These are phyloP conservation scores for Botrytis fragariae DNA, from an alignment of 2,329 filamentous ascomycete species.

Conservation along the genomic window DNA sequence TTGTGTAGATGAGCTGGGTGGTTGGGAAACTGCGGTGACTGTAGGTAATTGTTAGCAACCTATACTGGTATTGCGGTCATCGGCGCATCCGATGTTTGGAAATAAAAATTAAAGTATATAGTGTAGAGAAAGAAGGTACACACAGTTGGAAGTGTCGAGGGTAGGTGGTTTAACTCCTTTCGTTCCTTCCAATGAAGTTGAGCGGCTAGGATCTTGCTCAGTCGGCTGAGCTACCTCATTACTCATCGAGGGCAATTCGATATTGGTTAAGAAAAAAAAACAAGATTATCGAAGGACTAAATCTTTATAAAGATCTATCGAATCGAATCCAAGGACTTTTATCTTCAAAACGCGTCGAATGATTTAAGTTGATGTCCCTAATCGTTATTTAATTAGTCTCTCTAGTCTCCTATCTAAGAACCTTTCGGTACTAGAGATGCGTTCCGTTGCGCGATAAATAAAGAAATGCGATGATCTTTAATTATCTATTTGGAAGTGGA, in stretches of 20 bases:
- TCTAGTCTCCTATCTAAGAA: constrained; percentile 18
- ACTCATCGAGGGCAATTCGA: constrained; percentile 40
- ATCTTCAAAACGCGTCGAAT: constrained; percentile 29
- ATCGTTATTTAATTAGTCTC: constrained; percentile 8
- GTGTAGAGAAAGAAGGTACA: constrained; percentile 22
- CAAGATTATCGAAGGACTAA: constrained; percentile 19
- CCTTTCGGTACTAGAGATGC: not conserved
- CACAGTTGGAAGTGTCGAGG: constrained; percentile 37
- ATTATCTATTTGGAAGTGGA: not conserved
- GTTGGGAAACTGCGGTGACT: constrained; percentile 34
- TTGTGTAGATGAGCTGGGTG: constrained; percentile 36
- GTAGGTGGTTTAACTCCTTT: constrained; percentile 36
- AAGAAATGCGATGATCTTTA: constrained; percentile 1
- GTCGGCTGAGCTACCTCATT: constrained; percentile 40
- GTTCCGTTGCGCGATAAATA: constrained; percentile 15
- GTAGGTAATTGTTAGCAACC: constrained; percentile 28
- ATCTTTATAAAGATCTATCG: constrained; percentile 11
- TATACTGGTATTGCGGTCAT: not conserved
- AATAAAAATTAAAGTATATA: not conserved
- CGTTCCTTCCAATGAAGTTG: constrained; percentile 34
- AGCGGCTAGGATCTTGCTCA: constrained; percentile 38
- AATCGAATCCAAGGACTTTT: constrained; percentile 19
- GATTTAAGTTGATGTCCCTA: constrained; percentile 20
- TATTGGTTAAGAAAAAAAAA: constrained; percentile 20
- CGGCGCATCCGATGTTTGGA: constrained; percentile 5